Conservation (phyloP, 345 rosid species). For the Mallotus nudiflorus region DNA sequence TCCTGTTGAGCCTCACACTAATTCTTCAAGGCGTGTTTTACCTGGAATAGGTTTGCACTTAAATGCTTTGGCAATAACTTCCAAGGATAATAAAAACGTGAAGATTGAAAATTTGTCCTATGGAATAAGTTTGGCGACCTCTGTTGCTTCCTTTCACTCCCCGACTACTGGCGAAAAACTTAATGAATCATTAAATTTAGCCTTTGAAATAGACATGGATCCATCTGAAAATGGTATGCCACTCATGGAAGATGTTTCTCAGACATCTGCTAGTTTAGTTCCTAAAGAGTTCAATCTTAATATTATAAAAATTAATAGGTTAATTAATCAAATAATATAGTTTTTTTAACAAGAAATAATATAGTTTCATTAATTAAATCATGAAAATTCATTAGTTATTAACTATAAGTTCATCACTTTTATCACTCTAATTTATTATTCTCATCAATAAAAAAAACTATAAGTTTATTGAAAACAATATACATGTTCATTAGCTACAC, state of each 20-base stretch:
- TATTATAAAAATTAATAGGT: too few species aligned
- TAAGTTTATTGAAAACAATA: too few species aligned
- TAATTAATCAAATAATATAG: too few species aligned
- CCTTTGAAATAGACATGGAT: constrained; percentile 42
- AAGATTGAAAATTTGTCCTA: constrained; percentile 44
- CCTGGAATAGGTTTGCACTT: constrained; percentile 97
- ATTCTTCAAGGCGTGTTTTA: constrained; percentile 54
- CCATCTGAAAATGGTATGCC: constrained; percentile 35
- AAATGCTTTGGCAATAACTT: constrained; percentile 66
- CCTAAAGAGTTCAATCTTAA: constrained; percentile 59
- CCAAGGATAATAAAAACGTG: constrained; percentile 40
- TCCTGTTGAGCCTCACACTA: too few species aligned
- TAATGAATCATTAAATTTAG: constrained; percentile 41
- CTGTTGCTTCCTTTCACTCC: constrained; percentile 43
- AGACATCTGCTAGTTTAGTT: constrained; percentile 35
- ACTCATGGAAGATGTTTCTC: constrained; percentile 53
- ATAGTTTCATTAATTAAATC: too few species aligned
- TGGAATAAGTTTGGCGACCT: constrained; percentile 42
- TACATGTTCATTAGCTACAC: too few species aligned
- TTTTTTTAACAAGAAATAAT: too few species aligned
- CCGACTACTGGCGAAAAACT: constrained; percentile 39
- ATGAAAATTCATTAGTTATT: too few species aligned
- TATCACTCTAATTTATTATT: too few species aligned
- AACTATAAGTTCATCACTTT: too few species aligned
- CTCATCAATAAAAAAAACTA: too few species aligned